Evolutionary conservation across 345 rosid genomes (phyloP), one percentile per base, ranked within the genome.

Genomic region (Melaleuca alternifolia): DNA sequence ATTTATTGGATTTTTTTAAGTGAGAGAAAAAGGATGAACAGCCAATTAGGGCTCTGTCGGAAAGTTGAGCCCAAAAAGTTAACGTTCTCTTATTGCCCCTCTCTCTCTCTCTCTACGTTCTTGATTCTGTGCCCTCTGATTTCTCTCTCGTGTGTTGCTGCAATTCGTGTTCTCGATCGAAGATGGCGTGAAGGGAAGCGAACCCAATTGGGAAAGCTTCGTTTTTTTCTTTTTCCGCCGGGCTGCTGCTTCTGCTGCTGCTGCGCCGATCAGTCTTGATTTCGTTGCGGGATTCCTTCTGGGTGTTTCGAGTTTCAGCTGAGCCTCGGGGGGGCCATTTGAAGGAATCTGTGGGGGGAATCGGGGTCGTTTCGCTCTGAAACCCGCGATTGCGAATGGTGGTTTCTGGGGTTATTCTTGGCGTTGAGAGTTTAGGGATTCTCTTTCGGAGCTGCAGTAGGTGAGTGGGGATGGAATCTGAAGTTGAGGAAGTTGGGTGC

Each of bases 1-100:
- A 37, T 83, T 82, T 10, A 30, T 24, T 56, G 12, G 82, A 21
- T 75, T 48, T 79, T 82, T 85, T 86, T 57, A 51, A 84, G 90
- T 54, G 84, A 82, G 86, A 84, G 85, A 59, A 76, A 14, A 77
- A 84, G 52, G 85, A 15, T 51, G 85, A 51, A 37, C 33, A 6
- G 54, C 84, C 85, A 89, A 89, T 85, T 77, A 86, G 88, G 76
- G 53, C 85, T 90, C 84, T 86, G 91, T 86, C 89, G 91, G 92
- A 89, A 89, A 91, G 91, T 86, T 87, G 88, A 87, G 86, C 85
- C 77, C 85, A 21, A 61, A 86, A 89, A 87, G 90, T 90, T 87
- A 83, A 86, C 84, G 44, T 54, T 41, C 81, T n/a, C 81, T 65
- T 71, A 71, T 71, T 71, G 79, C 48, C 20, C 51, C 51, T 54